Conservation (phyloP, 1,139 yeast species). For the Meyerozyma smithsonii region DNA sequence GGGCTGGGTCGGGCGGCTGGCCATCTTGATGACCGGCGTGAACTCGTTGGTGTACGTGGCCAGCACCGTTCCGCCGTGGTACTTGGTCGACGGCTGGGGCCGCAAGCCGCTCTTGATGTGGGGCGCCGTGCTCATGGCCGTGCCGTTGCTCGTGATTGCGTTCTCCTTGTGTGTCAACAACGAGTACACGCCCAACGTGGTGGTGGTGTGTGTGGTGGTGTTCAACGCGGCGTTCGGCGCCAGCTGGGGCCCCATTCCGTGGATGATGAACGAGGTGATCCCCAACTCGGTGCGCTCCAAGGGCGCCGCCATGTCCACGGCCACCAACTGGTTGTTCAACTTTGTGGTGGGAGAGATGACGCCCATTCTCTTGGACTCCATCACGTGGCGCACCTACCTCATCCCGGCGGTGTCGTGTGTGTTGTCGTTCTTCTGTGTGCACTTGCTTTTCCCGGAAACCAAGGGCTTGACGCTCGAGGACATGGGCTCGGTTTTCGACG, state of each 20-base stretch:
- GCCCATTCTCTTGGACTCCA: conserved; percentile 73
- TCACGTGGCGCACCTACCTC: conserved; percentile 76
- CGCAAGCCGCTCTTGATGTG: conserved; percentile 73
- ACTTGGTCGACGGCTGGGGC: conserved; percentile 86
- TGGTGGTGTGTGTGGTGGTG: conserved; percentile 70
- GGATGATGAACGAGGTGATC: conserved; percentile 88
- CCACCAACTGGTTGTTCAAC: conserved; percentile 93
- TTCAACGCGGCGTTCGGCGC: conserved; percentile 86
- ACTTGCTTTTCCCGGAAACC: conserved; percentile 77
- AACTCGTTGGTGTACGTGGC: conserved; percentile 71
- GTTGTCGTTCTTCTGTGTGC: conserved; percentile 64
- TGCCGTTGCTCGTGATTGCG: conserved; percentile 62
- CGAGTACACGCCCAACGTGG: conserved; percentile 61
- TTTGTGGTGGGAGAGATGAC: conserved; percentile 90
- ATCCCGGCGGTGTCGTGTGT: conserved; percentile 78
- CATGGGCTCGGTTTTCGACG: conserved; percentile 50
- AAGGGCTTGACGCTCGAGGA: conserved; percentile 86
- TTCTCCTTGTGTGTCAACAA: conserved; percentile 59
- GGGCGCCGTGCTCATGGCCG: conserved; percentile 78
- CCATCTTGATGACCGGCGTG: conserved; percentile 90
- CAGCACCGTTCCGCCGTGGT: conserved; percentile 89
- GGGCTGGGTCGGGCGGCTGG: conserved; percentile 87
- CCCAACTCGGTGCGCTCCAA: conserved; percentile 87
- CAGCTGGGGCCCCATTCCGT: conserved; percentile 93
- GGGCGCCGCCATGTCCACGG: conserved; percentile 88